Evolutionary conservation across 2,329 filamentous ascomycete species (phyloP).

Genomic region (Cryphonectria naterciae): DNA sequence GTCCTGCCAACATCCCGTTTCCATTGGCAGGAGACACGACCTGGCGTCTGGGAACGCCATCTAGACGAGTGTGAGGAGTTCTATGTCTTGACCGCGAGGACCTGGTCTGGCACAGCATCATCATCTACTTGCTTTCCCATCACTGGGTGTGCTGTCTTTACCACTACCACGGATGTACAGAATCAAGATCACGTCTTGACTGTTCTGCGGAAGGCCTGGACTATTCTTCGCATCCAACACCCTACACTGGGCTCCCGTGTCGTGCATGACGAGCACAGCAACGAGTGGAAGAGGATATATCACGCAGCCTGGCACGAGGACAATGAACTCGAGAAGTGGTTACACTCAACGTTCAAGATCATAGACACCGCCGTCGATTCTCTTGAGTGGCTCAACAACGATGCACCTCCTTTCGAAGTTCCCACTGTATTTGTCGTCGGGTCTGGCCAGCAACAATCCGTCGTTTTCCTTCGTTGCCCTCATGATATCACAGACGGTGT

Average conservation of each 20-base stretch:
- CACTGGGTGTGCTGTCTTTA: neutral
- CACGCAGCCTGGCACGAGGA: neutral
- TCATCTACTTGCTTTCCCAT: neutral
- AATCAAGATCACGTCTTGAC: neutral
- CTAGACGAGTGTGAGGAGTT: neutral
- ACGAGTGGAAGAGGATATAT: neutral
- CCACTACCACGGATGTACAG: neutral
- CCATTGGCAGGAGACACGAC: neutral
- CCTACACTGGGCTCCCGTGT: neutral
- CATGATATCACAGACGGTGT: neutral
- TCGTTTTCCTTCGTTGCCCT: neutral
- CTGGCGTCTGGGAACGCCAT: neutral
- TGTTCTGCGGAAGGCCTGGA: neutral
- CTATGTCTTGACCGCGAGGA: neutral
- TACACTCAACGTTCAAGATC: neutral
- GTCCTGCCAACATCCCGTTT: neutral
- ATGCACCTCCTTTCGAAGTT: neutral
- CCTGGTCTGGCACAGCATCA: neutral
- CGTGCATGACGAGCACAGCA: neutral
- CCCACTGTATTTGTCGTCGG: neutral
- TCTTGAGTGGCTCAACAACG: neutral
- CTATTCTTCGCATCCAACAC: neutral
- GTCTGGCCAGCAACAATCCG: neutral
- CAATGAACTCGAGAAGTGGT: neutral
- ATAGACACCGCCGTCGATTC: neutral